These are phyloP conservation scores for Quercus phellos DNA, from an alignment of 331 rosid species.

Conservation along the genomic window DNA sequence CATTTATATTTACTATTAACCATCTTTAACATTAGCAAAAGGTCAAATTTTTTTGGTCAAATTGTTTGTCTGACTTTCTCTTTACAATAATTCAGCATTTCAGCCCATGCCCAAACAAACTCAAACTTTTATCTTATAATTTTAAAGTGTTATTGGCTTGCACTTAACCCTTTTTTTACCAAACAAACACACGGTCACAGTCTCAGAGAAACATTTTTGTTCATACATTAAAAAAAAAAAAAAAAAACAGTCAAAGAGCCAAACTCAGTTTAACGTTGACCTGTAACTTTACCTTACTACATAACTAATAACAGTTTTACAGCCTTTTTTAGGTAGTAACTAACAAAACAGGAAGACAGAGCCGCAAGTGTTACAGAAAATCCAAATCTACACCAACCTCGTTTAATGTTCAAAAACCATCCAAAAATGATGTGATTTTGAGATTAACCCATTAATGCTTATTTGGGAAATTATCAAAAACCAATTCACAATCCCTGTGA, in stretches of 20 bases:
- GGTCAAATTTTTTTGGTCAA: no score
- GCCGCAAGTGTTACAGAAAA: not conserved
- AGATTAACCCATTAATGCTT: conserved; percentile 12
- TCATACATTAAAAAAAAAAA: not conserved
- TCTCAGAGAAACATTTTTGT: not conserved
- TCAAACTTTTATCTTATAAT: not conserved
- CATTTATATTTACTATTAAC: no score
- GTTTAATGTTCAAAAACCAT: conserved; percentile 3
- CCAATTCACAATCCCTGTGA: not conserved
- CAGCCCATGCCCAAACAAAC: not conserved
- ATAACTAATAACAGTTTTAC: no score
- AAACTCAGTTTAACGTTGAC: not conserved
- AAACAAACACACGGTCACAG: not conserved
- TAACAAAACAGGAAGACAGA: not conserved
- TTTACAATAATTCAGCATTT: not conserved
- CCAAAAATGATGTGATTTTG: conserved; percentile 11
- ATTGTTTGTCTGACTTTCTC: no score
- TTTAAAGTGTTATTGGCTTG: not conserved
- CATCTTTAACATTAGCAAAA: no score
- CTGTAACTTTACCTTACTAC: not conserved
- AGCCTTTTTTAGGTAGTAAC: not conserved
- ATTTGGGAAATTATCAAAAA: conserved; percentile 1
- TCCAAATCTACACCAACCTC: not conserved
- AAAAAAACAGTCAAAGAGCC: not conserved
- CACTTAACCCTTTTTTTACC: not conserved